Evolutionary conservation across 192 early-diverging fungal species (phyloP).

Genomic region (Radiomyces spectabilis): DNA sequence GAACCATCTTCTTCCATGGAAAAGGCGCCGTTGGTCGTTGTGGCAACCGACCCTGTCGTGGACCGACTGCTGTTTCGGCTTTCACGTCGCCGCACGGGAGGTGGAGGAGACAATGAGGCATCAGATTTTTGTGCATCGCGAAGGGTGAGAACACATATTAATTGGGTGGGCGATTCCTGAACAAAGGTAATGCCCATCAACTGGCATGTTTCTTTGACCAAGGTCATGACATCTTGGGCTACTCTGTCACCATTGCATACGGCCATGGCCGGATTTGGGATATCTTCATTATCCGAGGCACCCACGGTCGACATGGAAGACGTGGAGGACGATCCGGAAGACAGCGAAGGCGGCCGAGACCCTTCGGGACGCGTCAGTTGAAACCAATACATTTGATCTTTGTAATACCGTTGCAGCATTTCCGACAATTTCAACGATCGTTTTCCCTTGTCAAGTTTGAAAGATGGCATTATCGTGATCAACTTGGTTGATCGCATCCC

Average conservation of each 20-base stretch:
- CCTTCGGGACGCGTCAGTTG: not conserved
- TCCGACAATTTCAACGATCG: not conserved
- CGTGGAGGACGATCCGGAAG: not conserved
- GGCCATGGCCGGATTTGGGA: too few species aligned
- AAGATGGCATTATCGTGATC: too few species aligned
- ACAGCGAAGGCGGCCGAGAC: slow-evolving; percentile 1
- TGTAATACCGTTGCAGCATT: too few species aligned
- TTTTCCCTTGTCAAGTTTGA: too few species aligned
- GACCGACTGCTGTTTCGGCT: too few species aligned
- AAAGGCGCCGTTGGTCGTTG: too few species aligned
- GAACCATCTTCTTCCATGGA: too few species aligned
- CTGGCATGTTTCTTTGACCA: slow-evolving; percentile 14
- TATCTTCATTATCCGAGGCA: too few species aligned
- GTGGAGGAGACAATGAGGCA: not conserved
- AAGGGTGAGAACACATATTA: slow-evolving; percentile 15
- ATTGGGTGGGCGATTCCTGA: not conserved
- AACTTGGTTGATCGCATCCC: slow-evolving; percentile 10
- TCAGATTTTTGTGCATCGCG: not conserved
- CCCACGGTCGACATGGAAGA: too few species aligned
- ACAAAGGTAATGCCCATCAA: slow-evolving; percentile 24
- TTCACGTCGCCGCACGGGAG: too few species aligned
- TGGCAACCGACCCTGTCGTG: too few species aligned
- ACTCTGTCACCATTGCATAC: slow-evolving; percentile 1
- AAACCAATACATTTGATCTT: slow-evolving; percentile 5
- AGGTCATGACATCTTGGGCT: slow-evolving; percentile 14